Evolutionary conservation across 2,329 filamentous ascomycete genomes (phyloP), one percentile per base, ranked within the genome.

Genomic region (Penicillium palitans): DNA sequence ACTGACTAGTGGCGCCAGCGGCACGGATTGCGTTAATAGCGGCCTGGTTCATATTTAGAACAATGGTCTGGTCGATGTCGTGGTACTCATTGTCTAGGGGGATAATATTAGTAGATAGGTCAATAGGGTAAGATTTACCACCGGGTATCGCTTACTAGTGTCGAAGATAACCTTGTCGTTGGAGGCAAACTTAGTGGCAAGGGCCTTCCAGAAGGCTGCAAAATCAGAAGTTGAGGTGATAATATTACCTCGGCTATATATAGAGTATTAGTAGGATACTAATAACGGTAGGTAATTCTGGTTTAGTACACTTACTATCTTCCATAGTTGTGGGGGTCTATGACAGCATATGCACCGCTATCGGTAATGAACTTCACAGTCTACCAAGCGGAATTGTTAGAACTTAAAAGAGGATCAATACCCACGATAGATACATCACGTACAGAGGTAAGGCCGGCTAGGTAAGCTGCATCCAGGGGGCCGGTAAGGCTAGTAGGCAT

Each of bases 271-370:
- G 24, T 46, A 35, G 62, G 57, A 5, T 25, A 6, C 4, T 29
- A 29, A 46, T 9, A 53, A 59, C 64, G 31, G 12, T 47, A 33
- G 17, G 12, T 29, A 29, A 29, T 29, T 29, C 27, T 29, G 8
- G 27, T 10, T 31, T 21, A 17, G 4, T 45, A 24, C 47, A 55
- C 61, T 52, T 52, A 63, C 64, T 66, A 67, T 67, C 59, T 60
- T 39, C 63, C 85, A 63, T 79, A 87, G 78, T 87, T 87, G 72
- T 88, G 86, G 4, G 85, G 83, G 64, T 88, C 84, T 24, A 85
- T 64, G 44, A 85, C 70, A 1, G 82, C 83, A 65, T 82, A 80
- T 8, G 77, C 79, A 19, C 81, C 82, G 54, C 76, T 78, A 15
- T 67, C 63, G 37, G 79, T 79, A 48, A 79, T 71, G 40, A 70